phyloP scores from a whole-genome alignment of 257 asterid genomes.

The Henckelia pumila region DNA sequence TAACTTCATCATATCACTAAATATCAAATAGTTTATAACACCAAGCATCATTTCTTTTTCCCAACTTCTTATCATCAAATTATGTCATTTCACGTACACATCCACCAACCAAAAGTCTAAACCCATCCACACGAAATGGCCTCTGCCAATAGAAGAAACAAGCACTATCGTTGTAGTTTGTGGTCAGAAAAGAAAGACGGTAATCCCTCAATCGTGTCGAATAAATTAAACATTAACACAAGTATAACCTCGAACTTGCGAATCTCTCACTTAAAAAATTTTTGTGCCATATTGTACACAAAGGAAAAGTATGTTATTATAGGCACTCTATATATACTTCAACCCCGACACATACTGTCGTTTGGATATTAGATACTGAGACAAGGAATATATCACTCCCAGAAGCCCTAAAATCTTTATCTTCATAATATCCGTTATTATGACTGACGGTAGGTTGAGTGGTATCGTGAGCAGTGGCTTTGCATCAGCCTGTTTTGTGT shows the following conservation, averaged over 20 bases:
- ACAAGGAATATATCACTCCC: conserved; percentile 81
- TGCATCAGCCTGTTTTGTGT: conserved; percentile 60
- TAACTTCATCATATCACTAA: no score
- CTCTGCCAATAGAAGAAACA: background rate
- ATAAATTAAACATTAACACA: conserved; percentile 36
- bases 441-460: conserved; percentile 73
- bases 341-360: conserved; percentile 85
- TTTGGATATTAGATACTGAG: conserved; percentile 81
- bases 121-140: no score
- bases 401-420: conserved; percentile 87
- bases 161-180: background rate
- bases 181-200: background rate
- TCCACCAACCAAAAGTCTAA: no score
- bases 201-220: conserved; percentile 34
- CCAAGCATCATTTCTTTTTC: no score
- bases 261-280: conserved; percentile 29
- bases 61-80: no score
- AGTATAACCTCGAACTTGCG: conserved; percentile 23
- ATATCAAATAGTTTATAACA: no score
- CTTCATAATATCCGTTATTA: conserved; percentile 76
- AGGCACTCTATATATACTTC: conserved; percentile 70
- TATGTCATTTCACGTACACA: no score
- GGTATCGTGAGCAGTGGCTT: conserved; percentile 70
- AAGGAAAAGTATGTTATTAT: conserved; percentile 7
- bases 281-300: conserved; percentile 40